These are phyloP conservation scores for Fusarium haematococcum DNA, from an alignment of 2,329 filamentous ascomycete species.

Conservation along the genomic window DNA sequence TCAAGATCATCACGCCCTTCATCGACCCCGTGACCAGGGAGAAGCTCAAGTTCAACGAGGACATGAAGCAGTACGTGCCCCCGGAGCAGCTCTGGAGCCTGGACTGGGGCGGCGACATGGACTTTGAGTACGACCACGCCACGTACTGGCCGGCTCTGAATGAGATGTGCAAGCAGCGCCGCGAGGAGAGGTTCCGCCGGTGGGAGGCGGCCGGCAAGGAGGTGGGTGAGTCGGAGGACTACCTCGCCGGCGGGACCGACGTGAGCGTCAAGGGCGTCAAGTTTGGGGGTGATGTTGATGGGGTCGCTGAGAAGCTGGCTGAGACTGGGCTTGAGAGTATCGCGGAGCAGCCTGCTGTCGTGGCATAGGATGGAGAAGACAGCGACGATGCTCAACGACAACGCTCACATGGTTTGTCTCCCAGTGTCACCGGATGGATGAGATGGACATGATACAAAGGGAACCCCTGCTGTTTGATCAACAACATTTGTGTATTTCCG, in stretches of 20 bases:
- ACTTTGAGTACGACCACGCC: constrained; percentile 92
- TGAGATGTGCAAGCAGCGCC: constrained; percentile 74
- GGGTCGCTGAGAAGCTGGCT: constrained; percentile 45
- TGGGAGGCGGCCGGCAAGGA: constrained; percentile 85
- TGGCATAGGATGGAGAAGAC: constrained; percentile 18
- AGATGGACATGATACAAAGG: neutral
- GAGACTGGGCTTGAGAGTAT: constrained; percentile 39
- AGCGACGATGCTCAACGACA: neutral
- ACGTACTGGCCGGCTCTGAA: constrained; percentile 90
- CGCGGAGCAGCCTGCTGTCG: constrained; percentile 35
- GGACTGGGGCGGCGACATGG: constrained; percentile 79
- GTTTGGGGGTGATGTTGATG: constrained; percentile 35
- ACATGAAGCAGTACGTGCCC: constrained; percentile 85
- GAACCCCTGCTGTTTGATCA: neutral
- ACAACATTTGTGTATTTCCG: neutral
- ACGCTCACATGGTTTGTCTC: neutral
- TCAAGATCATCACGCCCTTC: constrained; percentile 95
- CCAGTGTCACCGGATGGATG: neutral
- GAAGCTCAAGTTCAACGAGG: constrained; percentile 98
- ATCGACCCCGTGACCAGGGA: constrained; percentile 94
- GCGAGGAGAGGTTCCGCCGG: constrained; percentile 71
- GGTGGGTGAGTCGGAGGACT: constrained; percentile 88
- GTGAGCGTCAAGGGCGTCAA: constrained; percentile 50
- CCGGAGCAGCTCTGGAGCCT: constrained; percentile 83
- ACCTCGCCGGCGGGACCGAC: constrained; percentile 74